A percentile compares a stretch with the other conserved stretches of the same genome.
phyloP scores from a whole-genome alignment of 2,329 filamentous ascomycete genomes.

The Penicillium nordicum region DNA sequence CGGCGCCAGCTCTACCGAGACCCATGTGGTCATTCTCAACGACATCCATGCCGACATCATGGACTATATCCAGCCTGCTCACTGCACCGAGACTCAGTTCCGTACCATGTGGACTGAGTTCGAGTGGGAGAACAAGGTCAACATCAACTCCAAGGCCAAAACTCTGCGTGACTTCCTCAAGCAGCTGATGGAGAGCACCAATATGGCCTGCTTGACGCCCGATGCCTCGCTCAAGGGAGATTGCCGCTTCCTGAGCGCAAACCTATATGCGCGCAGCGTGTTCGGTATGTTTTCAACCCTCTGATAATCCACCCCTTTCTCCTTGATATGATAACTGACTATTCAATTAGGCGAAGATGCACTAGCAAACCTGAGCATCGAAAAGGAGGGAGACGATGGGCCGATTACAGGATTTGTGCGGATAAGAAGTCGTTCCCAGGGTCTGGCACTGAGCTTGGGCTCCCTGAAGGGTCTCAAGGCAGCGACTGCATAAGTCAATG shows the following conservation, averaged over 20 bases:
- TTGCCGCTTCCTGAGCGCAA: constrained; percentile 95
- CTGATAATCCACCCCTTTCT: neutral
- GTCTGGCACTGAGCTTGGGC: constrained; percentile 86
- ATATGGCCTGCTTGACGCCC: constrained; percentile 97
- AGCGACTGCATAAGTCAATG: constrained; percentile 39
- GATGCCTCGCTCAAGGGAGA: constrained; percentile 96
- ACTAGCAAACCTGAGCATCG: constrained; percentile 92
- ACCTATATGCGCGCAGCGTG: constrained; percentile 92
- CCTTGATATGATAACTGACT: constrained; percentile 20
- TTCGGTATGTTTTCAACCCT: constrained; percentile 69
- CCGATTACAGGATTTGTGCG: constrained; percentile 95
- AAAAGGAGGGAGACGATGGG: constrained; percentile 93
- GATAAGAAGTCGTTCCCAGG: constrained; percentile 95
- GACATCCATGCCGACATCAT: constrained; percentile 99
- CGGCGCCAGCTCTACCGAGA: constrained; percentile 84
- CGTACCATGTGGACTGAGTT: constrained; percentile 99
- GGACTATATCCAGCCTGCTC: constrained; percentile 98
- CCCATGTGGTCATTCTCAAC: constrained; percentile 95
- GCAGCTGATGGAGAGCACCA: constrained; percentile 94
- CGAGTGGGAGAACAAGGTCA: constrained; percentile 99
- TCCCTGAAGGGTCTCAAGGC: constrained; percentile 94
- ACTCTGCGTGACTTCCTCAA: constrained; percentile 86
- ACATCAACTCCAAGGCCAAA: constrained; percentile 97
- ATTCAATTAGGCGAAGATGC: constrained; percentile 83
- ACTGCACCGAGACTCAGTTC: constrained; percentile 97